Base-by-base conservation (phyloP, 2,329 filamentous ascomycete species). In the Venturia asperata region DNA sequence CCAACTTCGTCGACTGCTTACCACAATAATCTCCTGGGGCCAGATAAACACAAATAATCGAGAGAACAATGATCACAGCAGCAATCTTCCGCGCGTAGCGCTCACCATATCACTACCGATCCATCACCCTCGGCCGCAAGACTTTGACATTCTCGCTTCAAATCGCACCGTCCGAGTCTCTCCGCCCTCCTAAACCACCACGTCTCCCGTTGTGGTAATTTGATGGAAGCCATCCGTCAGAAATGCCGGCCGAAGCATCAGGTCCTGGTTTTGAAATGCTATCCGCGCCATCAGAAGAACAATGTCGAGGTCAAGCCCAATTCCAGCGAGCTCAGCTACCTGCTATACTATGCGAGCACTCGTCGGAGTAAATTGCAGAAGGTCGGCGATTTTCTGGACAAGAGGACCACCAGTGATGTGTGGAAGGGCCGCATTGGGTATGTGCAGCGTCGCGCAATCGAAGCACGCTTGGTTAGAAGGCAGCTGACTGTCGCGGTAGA, bases 361-460 rank as follows among this genome's bases (percentile, higher is more conserved):
- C 90, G 93, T 67, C 87, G 91, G 69, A 93, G 90, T 77, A 99
- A 97, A 82, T 87, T 97, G 71, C 91, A 94, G 73, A 99, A 99
- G 79, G 92, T 99, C 70, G 92, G 91, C 76, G 87, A 87, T 71
- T 99, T 97, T 74, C 83, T 99, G 69, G 92, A 97, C 80, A 95
- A 93, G 81, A 91, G 93, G 80, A 94, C 91, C 27, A 90, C 90
- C 67, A 88, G 87, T 73, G 94, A 99, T 80, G 91, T 97, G 69
- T 95, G 89, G 86, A 89, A 90, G 73, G 84, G 86, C 76, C 87
- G 91, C 73, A 90, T 94, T 73, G 92, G 92, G 89, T 95, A 80
- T 72, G 83, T 80, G 9, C 27, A 27, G 24, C 37, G 27, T 58
- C 30, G 52, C 27, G 52, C 52, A 37, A 58, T 37, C 37, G 27